phyloP scores from a whole-genome alignment of 2,329 filamentous ascomycete genomes.

The Celoporthe dispersa region DNA sequence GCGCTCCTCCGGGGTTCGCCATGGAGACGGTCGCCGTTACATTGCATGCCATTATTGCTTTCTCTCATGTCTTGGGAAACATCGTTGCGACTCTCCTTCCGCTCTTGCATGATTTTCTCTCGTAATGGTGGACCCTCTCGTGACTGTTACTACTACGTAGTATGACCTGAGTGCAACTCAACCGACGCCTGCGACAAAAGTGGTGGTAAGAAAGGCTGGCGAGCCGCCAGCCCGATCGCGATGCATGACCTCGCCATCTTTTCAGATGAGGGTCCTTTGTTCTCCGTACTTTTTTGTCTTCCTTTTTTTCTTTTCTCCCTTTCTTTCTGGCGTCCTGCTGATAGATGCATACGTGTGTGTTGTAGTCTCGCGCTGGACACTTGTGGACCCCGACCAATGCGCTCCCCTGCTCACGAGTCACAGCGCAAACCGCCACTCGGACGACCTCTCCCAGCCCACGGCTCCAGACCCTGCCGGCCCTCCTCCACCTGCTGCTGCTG shows the following conservation, averaged over 20 bases:
- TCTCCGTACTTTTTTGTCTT: no score
- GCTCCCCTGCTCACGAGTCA: constrained; percentile 6
- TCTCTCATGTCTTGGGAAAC: not conserved
- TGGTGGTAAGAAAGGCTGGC: not conserved
- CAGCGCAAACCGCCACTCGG: constrained; percentile 22
- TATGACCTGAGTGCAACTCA: not conserved
- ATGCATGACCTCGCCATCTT: not conserved
- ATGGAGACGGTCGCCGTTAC: not conserved
- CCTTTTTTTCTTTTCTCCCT: not conserved
- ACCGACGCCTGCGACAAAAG: not conserved
- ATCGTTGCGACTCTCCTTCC: not conserved
- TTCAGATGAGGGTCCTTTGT: no score
- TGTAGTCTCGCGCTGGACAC: not conserved
- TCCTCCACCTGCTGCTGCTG: not conserved
- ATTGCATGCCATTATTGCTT: not conserved
- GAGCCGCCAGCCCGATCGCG: not conserved
- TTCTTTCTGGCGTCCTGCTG: not conserved
- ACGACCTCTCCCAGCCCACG: constrained; percentile 18
- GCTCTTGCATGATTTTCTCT: not conserved
- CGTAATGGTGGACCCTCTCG: not conserved
- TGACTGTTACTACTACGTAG: not conserved
- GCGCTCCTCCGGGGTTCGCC: not conserved
- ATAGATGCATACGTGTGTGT: not conserved
- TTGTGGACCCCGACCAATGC: not conserved
- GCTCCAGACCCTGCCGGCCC: not conserved